A percentile compares a stretch with the other conserved stretches of the same genome.
Evolutionary conservation across 768 basidiomycete genomes (phyloP).

Genomic region (Holtermanniella nyarrowii): DNA sequence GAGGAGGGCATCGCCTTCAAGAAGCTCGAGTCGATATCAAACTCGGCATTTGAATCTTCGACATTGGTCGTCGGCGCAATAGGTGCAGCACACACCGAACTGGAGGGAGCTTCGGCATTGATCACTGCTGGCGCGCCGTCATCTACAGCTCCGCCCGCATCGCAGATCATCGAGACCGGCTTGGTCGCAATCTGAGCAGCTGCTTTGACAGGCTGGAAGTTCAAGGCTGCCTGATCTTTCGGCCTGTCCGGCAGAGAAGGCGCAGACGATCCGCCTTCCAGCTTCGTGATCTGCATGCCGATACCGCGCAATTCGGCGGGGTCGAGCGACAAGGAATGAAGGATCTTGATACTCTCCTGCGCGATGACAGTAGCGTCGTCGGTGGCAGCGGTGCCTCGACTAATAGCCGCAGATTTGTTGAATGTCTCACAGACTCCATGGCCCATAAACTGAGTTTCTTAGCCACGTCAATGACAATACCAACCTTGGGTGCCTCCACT

Average conservation of each 20-base stretch:
- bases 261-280: slow-evolving; percentile 50
- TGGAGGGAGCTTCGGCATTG: not conserved
- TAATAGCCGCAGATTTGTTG: slow-evolving; percentile 60
- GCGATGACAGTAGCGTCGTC: slow-evolving; percentile 63
- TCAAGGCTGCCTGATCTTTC: slow-evolving; percentile 49
- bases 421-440: slow-evolving; percentile 76
- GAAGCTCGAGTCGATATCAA: not conserved
- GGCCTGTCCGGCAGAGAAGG: slow-evolving; percentile 41
- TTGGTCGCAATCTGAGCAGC: slow-evolving; percentile 7
- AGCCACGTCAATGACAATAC: slow-evolving; percentile 14
- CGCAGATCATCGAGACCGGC: not conserved
- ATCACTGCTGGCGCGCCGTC: not conserved
- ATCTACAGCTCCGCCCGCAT: too few species aligned
- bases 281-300: slow-evolving; percentile 80
- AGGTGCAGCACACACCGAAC: too few species aligned
- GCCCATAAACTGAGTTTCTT: slow-evolving; percentile 62
- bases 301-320: slow-evolving; percentile 82
- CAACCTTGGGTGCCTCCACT: slow-evolving; percentile 78
- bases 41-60: too few species aligned
- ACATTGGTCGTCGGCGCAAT: not conserved
- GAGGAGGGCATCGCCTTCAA: not conserved
- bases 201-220: slow-evolving; percentile 47
- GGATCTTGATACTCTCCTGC: slow-evolving; percentile 62
- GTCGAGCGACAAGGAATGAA: slow-evolving; percentile 64
- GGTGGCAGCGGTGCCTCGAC: slow-evolving; percentile 57